Percentiles rank a stretch among this genome's conserved stretches.
Evolutionary conservation across 2,329 filamentous ascomycete species (phyloP).

Genomic region (Lecanicillium sp.): DNA sequence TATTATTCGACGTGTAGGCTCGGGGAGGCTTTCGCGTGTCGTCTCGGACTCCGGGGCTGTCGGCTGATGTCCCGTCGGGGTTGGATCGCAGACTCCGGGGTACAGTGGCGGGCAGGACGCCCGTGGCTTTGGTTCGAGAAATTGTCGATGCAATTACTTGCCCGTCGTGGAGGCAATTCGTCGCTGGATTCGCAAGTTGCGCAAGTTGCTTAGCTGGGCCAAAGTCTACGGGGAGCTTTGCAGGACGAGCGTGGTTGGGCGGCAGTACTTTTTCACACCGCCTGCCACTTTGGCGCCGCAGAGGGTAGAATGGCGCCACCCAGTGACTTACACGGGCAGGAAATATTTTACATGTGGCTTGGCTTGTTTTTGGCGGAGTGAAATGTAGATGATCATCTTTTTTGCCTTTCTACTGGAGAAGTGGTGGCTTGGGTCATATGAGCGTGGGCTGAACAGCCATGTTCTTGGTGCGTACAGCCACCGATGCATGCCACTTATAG

Average conservation of each 20-base stretch:
- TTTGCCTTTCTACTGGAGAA: not conserved
- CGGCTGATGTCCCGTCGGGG: too few species aligned
- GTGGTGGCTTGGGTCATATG: slow-evolving; percentile 5
- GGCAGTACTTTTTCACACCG: slow-evolving; percentile 12
- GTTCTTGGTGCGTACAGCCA: slow-evolving; percentile 6
- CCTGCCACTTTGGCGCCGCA: slow-evolving; percentile 1
- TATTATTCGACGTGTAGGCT: not conserved
- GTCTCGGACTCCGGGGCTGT: too few species aligned
- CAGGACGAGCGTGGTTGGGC: slow-evolving; percentile 3
- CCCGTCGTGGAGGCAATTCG: slow-evolving; percentile 3
- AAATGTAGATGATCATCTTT: not conserved
- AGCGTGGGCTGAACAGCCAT: slow-evolving; percentile 6
- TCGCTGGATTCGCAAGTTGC: not conserved
- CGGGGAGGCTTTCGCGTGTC: not conserved
- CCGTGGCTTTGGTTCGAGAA: not conserved
- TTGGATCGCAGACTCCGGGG: too few species aligned
- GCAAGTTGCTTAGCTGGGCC: not conserved
- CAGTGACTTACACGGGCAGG: not conserved
- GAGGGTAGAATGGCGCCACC: not conserved
- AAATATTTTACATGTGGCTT: not conserved
- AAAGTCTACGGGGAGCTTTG: not conserved
- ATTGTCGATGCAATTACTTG: not conserved
- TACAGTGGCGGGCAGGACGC: too few species aligned
- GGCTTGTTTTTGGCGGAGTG: not conserved
- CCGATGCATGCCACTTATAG: too few species aligned